These are phyloP conservation scores for Corallochytrium limacisporum DNA, from an alignment of 78 protist genomes.

Conservation along the genomic window DNA sequence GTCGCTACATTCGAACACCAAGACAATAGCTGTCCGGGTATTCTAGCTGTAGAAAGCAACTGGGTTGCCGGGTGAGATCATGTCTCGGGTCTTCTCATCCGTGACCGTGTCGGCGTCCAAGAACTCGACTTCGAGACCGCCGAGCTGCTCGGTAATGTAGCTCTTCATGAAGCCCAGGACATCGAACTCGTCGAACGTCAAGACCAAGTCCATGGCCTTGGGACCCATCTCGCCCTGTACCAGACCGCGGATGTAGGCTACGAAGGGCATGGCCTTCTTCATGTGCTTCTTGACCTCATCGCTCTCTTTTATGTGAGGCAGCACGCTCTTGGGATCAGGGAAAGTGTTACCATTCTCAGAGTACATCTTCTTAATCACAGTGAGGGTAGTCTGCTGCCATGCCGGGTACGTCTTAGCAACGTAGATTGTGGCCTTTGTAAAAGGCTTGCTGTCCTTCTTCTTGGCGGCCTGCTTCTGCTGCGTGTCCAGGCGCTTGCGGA, in stretches of 20 bases:
- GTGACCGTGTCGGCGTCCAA: too few species aligned
- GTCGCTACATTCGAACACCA: too few species aligned
- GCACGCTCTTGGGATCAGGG: neutral
- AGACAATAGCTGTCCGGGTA: too few species aligned
- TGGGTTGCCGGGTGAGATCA: too few species aligned
- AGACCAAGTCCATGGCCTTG: neutral
- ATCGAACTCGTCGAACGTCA: neutral
- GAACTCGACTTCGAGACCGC: too few species aligned
- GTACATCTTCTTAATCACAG: neutral
- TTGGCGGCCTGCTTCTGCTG: neutral
- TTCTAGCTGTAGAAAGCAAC: too few species aligned
- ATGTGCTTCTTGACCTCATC: neutral
- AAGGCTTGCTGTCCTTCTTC: neutral
- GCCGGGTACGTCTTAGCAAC: neutral
- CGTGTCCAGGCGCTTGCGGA: too few species aligned
- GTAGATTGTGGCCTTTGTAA: neutral
- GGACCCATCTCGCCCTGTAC: neutral
- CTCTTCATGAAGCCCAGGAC: neutral
- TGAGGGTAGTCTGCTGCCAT: neutral
- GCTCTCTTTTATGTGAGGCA: neutral
- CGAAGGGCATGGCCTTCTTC: conserved; percentile 18
- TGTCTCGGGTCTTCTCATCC: too few species aligned
- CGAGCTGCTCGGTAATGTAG: too few species aligned
- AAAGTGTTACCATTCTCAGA: neutral
- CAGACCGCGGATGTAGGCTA: neutral